Conservation (phyloP, 1,139 yeast species). For the Torulaspora pretoriensis region DNA sequence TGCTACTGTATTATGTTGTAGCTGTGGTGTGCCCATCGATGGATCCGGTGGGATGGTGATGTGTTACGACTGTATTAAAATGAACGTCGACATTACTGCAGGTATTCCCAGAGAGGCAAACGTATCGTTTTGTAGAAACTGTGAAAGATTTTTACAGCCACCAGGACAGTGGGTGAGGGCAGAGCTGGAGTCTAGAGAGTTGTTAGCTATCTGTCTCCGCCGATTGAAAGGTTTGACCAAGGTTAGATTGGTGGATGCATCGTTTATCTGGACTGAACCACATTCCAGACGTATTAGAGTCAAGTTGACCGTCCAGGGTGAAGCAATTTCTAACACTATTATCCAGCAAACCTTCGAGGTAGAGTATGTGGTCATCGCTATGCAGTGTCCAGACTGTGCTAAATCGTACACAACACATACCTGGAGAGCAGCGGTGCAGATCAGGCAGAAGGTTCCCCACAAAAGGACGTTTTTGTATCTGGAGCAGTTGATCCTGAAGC, state of each 20-base stretch:
- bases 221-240: constrained; percentile 84
- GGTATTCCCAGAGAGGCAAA: constrained; percentile 96
- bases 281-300: constrained; percentile 92
- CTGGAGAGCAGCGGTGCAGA: constrained; percentile 96
- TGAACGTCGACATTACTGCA: constrained; percentile 89
- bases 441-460: constrained; percentile 95
- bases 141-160: constrained; percentile 93
- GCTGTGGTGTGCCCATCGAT: constrained; percentile 98
- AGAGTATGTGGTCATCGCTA: constrained; percentile 87
- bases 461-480: constrained; percentile 92
- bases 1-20: constrained; percentile 93
- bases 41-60: constrained; percentile 90
- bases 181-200: constrained; percentile 85
- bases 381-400: constrained; percentile 99
- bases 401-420: constrained; percentile 92
- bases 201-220: constrained; percentile 83
- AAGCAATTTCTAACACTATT: constrained; percentile 86
- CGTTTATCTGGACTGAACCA: constrained; percentile 98
- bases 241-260: constrained; percentile 87
- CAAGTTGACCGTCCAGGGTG: constrained; percentile 93
- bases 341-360: constrained; percentile 95
- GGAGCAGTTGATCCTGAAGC: constrained; percentile 90
- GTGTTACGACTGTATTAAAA: constrained; percentile 96
- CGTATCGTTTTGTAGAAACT: constrained; percentile 89
- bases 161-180: constrained; percentile 93